These are phyloP conservation scores for Amanita rimosa DNA, from an alignment of 768 basidiomycete genomes.

Conservation along the genomic window DNA sequence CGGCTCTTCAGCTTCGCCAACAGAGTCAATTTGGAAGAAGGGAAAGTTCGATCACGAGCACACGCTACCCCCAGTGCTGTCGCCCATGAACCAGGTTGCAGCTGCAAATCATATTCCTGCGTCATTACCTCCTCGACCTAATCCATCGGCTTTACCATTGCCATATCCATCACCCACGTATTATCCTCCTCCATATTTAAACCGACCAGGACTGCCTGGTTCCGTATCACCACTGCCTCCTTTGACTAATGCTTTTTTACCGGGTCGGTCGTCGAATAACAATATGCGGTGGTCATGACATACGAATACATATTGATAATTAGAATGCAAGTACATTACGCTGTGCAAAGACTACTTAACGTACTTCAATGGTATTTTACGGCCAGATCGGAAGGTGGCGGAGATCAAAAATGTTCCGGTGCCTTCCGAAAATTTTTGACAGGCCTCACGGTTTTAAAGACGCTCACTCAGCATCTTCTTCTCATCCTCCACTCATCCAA, in stretches of 20 bases:
- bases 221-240: constrained; percentile 2
- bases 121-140: constrained; percentile 6
- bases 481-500: constrained; percentile 32
- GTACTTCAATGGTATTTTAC: constrained; percentile 2
- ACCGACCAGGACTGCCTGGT: constrained; percentile 9
- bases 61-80: not conserved
- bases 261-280: constrained; percentile 7
- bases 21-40: constrained; percentile 72
- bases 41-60: constrained; percentile 23
- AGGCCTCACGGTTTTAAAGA: constrained; percentile 33
- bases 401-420: constrained; percentile 35
- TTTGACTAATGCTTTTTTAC: constrained; percentile 17
- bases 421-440: constrained; percentile 35
- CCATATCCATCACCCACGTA: constrained; percentile 13
- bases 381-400: constrained; percentile 16
- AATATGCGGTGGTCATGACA: constrained; percentile 10
- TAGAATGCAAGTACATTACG: not conserved
- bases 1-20: constrained; percentile 35
- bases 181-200: constrained; percentile 9
- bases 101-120: constrained; percentile 6
- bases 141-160: constrained; percentile 10
- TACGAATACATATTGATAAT: constrained; percentile 3
- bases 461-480: constrained; percentile 34
- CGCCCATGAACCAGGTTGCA: constrained; percentile 1
- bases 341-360: not conserved